Conservation (phyloP, 169 alveolate genomes). For the Plasmodium gaboni region DNA sequence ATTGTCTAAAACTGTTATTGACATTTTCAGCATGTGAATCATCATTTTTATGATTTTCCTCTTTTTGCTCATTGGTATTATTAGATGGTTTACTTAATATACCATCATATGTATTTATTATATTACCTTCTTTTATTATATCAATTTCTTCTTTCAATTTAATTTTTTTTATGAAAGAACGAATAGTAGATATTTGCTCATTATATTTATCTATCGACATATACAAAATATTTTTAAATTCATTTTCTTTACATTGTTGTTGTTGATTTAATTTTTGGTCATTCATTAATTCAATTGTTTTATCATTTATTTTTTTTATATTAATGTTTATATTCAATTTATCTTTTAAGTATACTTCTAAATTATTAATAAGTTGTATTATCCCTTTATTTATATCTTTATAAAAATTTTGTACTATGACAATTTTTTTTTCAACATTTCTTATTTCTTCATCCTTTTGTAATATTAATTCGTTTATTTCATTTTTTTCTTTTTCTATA, state of each 20-base stretch:
- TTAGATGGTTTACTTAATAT: neutral
- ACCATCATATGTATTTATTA: neutral
- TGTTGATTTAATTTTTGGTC: too few species aligned
- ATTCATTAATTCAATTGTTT: too few species aligned
- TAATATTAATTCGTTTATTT: conserved; percentile 9
- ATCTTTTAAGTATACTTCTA: conserved; percentile 34
- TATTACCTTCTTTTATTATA: conserved; percentile 8
- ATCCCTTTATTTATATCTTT: conserved; percentile 28
- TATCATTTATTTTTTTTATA: conserved; percentile 3
- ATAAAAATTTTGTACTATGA: conserved; percentile 11
- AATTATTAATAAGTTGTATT: conserved; percentile 24
- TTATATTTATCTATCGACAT: too few species aligned
- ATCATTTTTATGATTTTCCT: neutral
- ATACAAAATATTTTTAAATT: too few species aligned
- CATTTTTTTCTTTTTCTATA: conserved; percentile 37
- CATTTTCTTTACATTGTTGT: too few species aligned
- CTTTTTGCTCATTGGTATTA: neutral
- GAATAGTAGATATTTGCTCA: too few species aligned
- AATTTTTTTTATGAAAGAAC: neutral
- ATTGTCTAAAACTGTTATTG: neutral
- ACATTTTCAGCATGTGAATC: neutral
- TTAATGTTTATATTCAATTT: conserved; percentile 39
- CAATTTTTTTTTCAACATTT: conserved; percentile 47
- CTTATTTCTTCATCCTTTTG: conserved; percentile 46
- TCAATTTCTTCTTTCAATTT: neutral